Percentiles rank a stretch among this genome's conserved stretches.
These are phyloP conservation scores for Rhizopus delemar DNA, from an alignment of 371 early-diverging fungal species.

Conservation along the genomic window DNA sequence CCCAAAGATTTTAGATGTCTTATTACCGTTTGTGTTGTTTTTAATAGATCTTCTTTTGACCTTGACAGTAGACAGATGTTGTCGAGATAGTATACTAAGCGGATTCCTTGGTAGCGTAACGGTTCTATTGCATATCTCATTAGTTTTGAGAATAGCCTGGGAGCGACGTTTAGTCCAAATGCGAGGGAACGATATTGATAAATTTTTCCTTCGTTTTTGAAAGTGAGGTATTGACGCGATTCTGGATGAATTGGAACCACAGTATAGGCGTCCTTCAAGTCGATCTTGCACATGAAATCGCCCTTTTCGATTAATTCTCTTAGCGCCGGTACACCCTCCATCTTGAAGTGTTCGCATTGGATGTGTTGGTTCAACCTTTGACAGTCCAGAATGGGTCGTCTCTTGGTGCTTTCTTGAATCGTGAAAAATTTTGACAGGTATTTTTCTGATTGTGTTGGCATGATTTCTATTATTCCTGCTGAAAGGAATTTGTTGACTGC, in stretches of 20 bases:
- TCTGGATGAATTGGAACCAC: conserved; percentile 9
- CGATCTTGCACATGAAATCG: no score
- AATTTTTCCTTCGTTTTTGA: conserved; percentile 4
- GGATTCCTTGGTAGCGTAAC: conserved; percentile 7
- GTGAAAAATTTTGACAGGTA: no score
- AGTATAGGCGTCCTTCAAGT: no score
- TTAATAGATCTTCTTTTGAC: neutral
- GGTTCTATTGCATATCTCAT: conserved; percentile 10
- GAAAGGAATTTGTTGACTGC: no score
- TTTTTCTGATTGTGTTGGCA: no score
- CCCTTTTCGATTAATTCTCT: no score
- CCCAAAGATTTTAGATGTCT: neutral
- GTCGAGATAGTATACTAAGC: conserved; percentile 12
- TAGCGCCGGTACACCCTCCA: no score
- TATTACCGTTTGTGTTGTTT: neutral
- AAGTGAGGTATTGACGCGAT: neutral
- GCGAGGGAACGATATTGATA: conserved; percentile 16
- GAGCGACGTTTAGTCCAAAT: conserved; percentile 13
- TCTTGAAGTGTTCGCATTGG: no score
- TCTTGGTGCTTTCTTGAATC: no score
- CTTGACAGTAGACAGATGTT: conserved; percentile 6
- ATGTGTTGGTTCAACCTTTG: no score
- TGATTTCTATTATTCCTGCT: no score
- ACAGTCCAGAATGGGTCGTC: no score
- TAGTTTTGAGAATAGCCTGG: conserved; percentile 9